Conservation (phyloP, 192 early-diverging fungal species). For the Coemansia sp. region DNA sequence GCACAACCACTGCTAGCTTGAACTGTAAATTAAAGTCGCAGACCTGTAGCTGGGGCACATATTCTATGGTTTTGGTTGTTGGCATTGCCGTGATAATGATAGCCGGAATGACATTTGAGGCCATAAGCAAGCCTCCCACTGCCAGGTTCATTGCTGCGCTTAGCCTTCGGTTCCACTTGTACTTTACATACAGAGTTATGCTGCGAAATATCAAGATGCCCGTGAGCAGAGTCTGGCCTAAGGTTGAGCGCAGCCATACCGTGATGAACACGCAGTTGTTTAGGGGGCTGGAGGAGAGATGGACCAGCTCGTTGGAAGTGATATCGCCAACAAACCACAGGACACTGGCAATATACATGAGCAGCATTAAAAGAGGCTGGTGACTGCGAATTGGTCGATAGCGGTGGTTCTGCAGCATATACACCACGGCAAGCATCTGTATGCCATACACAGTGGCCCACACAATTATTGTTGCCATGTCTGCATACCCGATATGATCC, state of each 20-base stretch:
- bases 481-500: slow-evolving; percentile 37
- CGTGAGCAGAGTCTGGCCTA: slow-evolving; percentile 22
- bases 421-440: slow-evolving; percentile 21
- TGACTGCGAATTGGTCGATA: slow-evolving; percentile 24
- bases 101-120: not conserved
- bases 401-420: slow-evolving; percentile 24
- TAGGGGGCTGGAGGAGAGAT: slow-evolving; percentile 4
- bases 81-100: slow-evolving; percentile 22
- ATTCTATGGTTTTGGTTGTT: slow-evolving; percentile 4
- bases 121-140: not conserved
- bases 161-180: not conserved
- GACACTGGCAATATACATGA: slow-evolving; percentile 11
- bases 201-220: slow-evolving; percentile 4
- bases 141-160: not conserved
- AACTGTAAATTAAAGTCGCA: slow-evolving; percentile 26
- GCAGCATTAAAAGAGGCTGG: slow-evolving; percentile 1
- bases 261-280: slow-evolving; percentile 26
- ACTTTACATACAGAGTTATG: slow-evolving; percentile 1
- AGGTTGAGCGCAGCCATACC: slow-evolving; percentile 37
- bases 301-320: slow-evolving; percentile 29
- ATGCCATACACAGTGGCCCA: slow-evolving; percentile 13
- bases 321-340: slow-evolving; percentile 46
- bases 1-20: slow-evolving; percentile 9
- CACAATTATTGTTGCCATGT: slow-evolving; percentile 18
- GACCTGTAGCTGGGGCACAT: slow-evolving; percentile 11